Base-by-base conservation (phyloP, 148 eudicot species). In the Nepenthes mirabilis region DNA sequence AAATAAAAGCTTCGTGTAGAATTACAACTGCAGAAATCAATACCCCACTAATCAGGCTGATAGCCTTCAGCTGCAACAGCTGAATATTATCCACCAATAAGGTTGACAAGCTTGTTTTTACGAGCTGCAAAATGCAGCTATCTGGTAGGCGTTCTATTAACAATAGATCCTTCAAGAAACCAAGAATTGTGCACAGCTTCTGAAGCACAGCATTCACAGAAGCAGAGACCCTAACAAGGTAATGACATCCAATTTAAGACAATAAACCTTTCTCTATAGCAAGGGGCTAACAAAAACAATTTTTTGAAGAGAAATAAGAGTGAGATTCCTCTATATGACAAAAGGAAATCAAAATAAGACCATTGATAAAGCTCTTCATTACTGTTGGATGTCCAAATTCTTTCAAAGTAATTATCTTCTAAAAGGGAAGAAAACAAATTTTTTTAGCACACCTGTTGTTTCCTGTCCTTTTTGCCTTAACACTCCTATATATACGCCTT, bases 21-120 rank as follows among this genome's bases (percentile, higher is more conserved):
- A 23, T 48, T 57, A 67, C 56, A 56, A 57, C 37, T 45, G 43
- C 35, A 37, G 23, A 60, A 57, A 53, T 57, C 65, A 63, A 56
- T 86, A 93, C 99, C 99, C 85, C 95, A 56, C 89, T 75, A 61
- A 89, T 86, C 67, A 93, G 70, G 75, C 83, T 72, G 66, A 93
- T 80, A 56, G 99, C 82, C 78, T 93, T 88, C 68, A 93, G 67
- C 76, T 93, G 99, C 87, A 93, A 82, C 65, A 93, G 88, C 73
- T 93, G 96, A 61, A 93, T 77, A 67, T 88, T 93, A 57, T 93
- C 99, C 70, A 93, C 99, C 76, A 80, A 72, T 52, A 93, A 76
- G 33, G 95, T 88, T 58, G 96, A 72, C 75, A 93, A 79, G 74
- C 95, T 72, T 63, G 91, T 88, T 76, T 82, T 86, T 48, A 88